Percentiles rank a stretch among this genome's conserved stretches.
Evolutionary conservation across 768 basidiomycete species (phyloP).

Genomic region (Pleurotus giganteus): DNA sequence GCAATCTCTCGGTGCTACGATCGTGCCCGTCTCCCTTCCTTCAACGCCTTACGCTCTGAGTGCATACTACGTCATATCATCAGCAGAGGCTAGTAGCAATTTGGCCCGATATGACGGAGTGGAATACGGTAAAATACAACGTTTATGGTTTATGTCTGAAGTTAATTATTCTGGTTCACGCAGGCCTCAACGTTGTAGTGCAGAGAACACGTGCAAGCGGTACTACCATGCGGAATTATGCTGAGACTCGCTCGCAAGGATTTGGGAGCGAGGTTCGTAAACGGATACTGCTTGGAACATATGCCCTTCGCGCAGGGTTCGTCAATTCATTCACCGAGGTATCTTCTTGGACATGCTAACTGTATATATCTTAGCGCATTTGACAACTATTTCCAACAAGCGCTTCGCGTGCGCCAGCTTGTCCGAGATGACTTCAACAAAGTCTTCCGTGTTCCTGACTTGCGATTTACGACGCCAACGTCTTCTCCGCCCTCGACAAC

Average conservation of each 20-base stretch:
- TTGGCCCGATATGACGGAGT: slow-evolving; percentile 88
- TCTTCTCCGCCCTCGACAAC: not conserved
- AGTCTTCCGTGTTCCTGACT: slow-evolving; percentile 62
- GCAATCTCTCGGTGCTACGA: slow-evolving; percentile 53
- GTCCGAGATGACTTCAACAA: slow-evolving; percentile 72
- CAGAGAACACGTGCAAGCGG: slow-evolving; percentile 1
- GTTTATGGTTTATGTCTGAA: not conserved
- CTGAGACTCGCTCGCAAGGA: slow-evolving; percentile 60
- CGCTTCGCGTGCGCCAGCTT: slow-evolving; percentile 72
- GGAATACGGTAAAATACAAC: slow-evolving; percentile 58
- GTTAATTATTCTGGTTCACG: not conserved
- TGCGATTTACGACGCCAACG: slow-evolving; percentile 14
- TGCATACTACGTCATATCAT: slow-evolving; percentile 95
- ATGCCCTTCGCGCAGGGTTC: slow-evolving; percentile 89
- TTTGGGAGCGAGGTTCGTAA: slow-evolving; percentile 87
- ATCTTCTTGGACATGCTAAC: not conserved
- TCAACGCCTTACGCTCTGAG: slow-evolving; percentile 70
- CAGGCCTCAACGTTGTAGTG: slow-evolving; percentile 48
- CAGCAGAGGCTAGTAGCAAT: slow-evolving; percentile 92
- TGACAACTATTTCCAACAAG: slow-evolving; percentile 95
- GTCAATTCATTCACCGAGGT: slow-evolving; percentile 22
- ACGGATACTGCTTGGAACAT: slow-evolving; percentile 86
- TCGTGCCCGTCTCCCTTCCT: slow-evolving; percentile 76
- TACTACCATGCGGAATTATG: slow-evolving; percentile 36
- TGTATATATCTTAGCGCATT: slow-evolving; percentile 64